A percentile compares a stretch with the other conserved stretches of the same genome.
phyloP scores from a whole-genome alignment of 208 protist genomes.

The Trypanosoma avium region DNA sequence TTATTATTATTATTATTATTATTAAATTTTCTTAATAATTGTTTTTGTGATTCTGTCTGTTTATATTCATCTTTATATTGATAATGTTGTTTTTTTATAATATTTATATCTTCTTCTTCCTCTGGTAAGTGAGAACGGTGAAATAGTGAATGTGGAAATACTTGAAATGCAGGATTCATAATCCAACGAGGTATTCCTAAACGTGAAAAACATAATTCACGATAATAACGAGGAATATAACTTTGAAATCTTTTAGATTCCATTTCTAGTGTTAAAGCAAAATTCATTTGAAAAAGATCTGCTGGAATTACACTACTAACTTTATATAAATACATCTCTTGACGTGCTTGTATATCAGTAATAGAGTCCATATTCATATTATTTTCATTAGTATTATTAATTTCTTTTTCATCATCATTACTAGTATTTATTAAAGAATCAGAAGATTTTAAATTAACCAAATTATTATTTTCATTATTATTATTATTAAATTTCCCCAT shows the following conservation, averaged over 20 bases:
- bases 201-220: slow-evolving; percentile 23
- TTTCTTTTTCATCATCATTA: too few species aligned
- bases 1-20: not conserved
- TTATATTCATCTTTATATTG: not conserved
- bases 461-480: not conserved
- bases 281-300: slow-evolving; percentile 13
- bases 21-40: not conserved
- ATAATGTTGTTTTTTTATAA: slow-evolving; percentile 6
- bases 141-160: slow-evolving; percentile 26
- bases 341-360: not conserved
- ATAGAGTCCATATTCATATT: not conserved
- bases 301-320: slow-evolving; percentile 1
- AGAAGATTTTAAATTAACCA: not conserved
- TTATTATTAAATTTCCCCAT: too few species aligned
- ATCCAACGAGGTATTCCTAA: slow-evolving; percentile 29
- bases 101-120: not conserved
- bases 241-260: slow-evolving; percentile 31
- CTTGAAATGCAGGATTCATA: slow-evolving; percentile 20
- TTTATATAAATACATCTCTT: slow-evolving; percentile 27
- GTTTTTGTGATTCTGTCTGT: not conserved
- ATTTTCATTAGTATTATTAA: not conserved
- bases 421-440: too few species aligned
- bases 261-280: slow-evolving; percentile 15
- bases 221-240: slow-evolving; percentile 10
- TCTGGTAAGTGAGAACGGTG: slow-evolving; percentile 21